Evolutionary conservation across 495 filamentous ascomycete genomes (phyloP), one percentile per base, ranked within the genome.

Genomic region (Daldinia decipiens): DNA sequence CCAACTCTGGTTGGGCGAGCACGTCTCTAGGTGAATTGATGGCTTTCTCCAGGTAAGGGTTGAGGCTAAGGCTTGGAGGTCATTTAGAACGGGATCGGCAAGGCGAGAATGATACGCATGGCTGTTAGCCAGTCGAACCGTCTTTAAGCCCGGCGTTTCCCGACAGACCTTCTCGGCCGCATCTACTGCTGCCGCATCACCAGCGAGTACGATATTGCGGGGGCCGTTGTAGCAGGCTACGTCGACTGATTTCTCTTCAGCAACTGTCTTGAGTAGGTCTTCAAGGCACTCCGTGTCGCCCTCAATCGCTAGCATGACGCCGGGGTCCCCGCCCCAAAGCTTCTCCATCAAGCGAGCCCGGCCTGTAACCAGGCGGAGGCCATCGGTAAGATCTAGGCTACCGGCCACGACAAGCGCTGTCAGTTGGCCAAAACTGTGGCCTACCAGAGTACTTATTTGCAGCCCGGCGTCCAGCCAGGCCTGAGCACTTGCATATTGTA

Each of bases 351-450:
- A 47, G 0, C 17, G 34, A 0, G 86, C 83, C 13, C 87, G 80
- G 0, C 72, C 77, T 5, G 77, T 66, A 2, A 89, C 74, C 3
- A 87, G 52, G 5, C 67, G 77, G 8, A 88, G 36, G 0, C 68
- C 62, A 29, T 81, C 64, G 0, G 47, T 11, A 4, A 81, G 57
- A 8, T 74, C 71, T 0, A 79, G 67, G 1, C 60, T 62, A 1
- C 78, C 77, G 3, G 73, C 65, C 0, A 80, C 70, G 13, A 36
- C 52, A 0, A 88, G 56, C 0, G 84, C 85, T 5, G 83, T 83
- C 0, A 88, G 73, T 67, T 88, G 75, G 1, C 87, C 87, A 63
- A 89, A 84, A 56, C 82, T 85, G 62, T 88, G 87, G 0, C 86
- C 87, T 19, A 89, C 53, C 0, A 87, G 36, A 0, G 71, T 59